Percentiles rank a stretch among this genome's conserved stretches.
Conservation (phyloP, 164 flowering plant species). For the Vitis cinerea region DNA sequence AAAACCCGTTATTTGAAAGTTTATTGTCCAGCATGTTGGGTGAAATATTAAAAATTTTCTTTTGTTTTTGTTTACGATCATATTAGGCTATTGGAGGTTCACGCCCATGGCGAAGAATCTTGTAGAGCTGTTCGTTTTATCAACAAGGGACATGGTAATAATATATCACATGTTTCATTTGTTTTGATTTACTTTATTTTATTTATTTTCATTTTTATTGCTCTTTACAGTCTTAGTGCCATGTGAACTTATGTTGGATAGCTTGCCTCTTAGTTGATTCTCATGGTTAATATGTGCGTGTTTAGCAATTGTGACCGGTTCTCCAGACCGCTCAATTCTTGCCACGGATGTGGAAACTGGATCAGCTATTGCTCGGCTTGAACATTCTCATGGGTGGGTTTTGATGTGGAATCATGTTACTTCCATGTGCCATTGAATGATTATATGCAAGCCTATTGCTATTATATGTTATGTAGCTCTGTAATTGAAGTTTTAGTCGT, state of each 20-base stretch:
- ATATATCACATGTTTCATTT: not conserved
- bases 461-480: not conserved
- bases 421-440: not conserved
- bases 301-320: slow-evolving; percentile 73
- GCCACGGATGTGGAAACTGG: slow-evolving; percentile 91
- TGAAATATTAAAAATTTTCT: not conserved
- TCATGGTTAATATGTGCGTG: not conserved
- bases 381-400: slow-evolving; percentile 74
- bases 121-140: slow-evolving; percentile 83
- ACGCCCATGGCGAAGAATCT: slow-evolving; percentile 66
- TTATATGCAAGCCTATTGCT: not conserved
- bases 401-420: not conserved
- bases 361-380: slow-evolving; percentile 57
- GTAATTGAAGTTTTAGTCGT: not conserved
- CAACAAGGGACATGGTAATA: slow-evolving; percentile 68
- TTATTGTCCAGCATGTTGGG: not conserved
- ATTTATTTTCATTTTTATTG: not conserved
- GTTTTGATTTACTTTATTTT: not conserved
- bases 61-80: not conserved
- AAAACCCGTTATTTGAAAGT: not conserved
- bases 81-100: slow-evolving; percentile 19
- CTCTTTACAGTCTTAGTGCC: not conserved
- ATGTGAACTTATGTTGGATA: not conserved
- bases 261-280: not conserved
- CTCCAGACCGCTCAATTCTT: slow-evolving; percentile 74